Evolutionary conservation across 768 basidiomycete species (phyloP), one percentile per base, ranked within the genome.

Genomic region (Calocera viscosa): DNA sequence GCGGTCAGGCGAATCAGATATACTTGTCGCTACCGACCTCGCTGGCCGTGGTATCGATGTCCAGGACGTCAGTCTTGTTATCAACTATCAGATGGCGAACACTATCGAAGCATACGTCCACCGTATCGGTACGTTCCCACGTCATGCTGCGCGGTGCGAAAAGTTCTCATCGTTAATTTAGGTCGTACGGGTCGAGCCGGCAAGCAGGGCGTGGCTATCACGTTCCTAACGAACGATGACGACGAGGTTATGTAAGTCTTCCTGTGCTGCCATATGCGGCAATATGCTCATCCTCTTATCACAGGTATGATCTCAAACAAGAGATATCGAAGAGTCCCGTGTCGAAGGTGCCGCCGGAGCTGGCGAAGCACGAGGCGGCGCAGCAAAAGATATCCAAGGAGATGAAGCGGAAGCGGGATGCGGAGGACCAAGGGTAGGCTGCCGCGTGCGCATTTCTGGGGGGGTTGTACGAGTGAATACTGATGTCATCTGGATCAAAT

Each of bases 1-100:
- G 68, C 87, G 96, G 11, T 87, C 82, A 30, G 95, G 94, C 64
- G 87, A 93, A 65, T 82, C 88, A 22, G 87, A 94, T 74, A 83
- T 98, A 24, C 82, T 99, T 8, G 95, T 99, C 34, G 96, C 96
- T 0, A 99, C 96, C 2, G 96, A 99, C 76, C 81, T 99, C 49
- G 96, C 96, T 43, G 96, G 96, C 49, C 90, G 96, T 73, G 96
- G 96, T 82, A 98, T 98, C 76, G 96, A 99, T 77, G 95, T 99
- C 14, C 91, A 92, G 68, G 94, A 98, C 75, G 96, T 98, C 68
- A 89, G 86, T 68, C 80, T 96, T 64, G 95, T 98, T 69, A 86
- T 98, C 81, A 98, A 98, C 77, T 99, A 86, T 82, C 92, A 96
- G 78, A 98, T 98, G 95, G 85, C 94, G 3, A 85, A 84, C 72